These are phyloP conservation scores for Talaromyces sp. DNA, from an alignment of 2,329 filamentous ascomycete genomes.

Conservation along the genomic window DNA sequence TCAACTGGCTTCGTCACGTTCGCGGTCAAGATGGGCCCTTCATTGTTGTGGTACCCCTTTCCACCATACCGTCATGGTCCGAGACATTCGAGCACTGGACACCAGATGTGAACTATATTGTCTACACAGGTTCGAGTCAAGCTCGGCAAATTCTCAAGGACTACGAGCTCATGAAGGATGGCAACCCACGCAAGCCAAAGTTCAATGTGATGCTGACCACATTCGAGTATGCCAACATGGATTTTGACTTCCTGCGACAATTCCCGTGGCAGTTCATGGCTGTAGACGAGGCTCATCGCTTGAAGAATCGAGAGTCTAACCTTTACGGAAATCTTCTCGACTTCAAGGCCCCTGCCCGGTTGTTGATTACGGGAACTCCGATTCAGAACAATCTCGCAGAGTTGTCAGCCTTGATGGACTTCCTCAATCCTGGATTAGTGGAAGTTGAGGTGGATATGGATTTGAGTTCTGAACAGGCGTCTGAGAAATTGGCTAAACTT, in stretches of 20 bases:
- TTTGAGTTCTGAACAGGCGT: conserved; percentile 74
- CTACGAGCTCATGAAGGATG: conserved; percentile 82
- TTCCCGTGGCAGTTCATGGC: conserved; percentile 98
- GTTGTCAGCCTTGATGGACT: conserved; percentile 88
- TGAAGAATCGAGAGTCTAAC: conserved; percentile 95
- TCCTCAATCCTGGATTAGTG: conserved; percentile 92
- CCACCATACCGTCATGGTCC: conserved; percentile 96
- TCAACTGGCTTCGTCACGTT: conserved; percentile 93
- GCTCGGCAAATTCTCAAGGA: conserved; percentile 85
- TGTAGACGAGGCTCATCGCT: conserved; percentile 91
- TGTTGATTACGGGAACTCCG: conserved; percentile 94
- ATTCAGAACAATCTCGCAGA: conserved; percentile 97
- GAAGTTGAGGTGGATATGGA: conserved; percentile 91
- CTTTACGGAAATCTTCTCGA: conserved; percentile 81
- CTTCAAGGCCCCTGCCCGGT: conserved; percentile 82
- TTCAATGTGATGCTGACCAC: conserved; percentile 98
- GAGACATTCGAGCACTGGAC: conserved; percentile 97
- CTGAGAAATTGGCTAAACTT: conserved; percentile 80
- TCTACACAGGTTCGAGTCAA: conserved; percentile 87
- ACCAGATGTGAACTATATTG: conserved; percentile 93
- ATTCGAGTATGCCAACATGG: conserved; percentile 91
- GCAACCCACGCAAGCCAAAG: conserved; percentile 83
- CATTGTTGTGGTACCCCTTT: conserved; percentile 93
- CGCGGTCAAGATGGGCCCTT: conserved; percentile 90
- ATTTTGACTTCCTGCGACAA: conserved; percentile 77